A percentile compares a stretch with the other conserved stretches of the same genome.
Conservation (phyloP, 768 basidiomycete species). For the Suillus alpinus region DNA sequence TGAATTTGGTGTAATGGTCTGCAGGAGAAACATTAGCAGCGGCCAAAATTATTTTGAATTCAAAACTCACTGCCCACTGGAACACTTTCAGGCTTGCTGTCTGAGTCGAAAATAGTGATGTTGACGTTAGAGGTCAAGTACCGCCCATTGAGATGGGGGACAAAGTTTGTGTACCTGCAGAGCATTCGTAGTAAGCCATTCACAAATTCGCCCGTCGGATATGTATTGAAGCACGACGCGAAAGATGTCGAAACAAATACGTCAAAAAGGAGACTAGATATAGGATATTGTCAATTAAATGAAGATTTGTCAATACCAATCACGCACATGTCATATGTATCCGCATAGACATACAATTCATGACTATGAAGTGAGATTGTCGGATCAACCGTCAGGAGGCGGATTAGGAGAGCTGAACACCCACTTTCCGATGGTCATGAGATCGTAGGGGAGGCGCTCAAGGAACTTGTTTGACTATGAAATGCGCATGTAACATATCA, state of each 20-base stretch:
- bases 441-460: conserved; percentile 73
- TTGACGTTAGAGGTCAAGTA: conserved; percentile 85
- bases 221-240: too few species aligned
- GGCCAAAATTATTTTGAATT: neutral
- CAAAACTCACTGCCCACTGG: conserved; percentile 43
- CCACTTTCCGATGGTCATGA: conserved; percentile 82
- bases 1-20: conserved; percentile 71
- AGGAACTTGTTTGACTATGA: conserved; percentile 70
- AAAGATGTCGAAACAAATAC: too few species aligned
- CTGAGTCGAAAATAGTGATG: conserved; percentile 59
- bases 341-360: conserved; percentile 73
- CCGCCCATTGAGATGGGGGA: too few species aligned
- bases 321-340: conserved; percentile 62
- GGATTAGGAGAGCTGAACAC: conserved; percentile 4
- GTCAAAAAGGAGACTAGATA: too few species aligned
- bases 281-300: too few species aligned
- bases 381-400: neutral
- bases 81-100: conserved; percentile 34
- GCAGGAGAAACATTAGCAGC: conserved; percentile 25
- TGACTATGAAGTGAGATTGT: conserved; percentile 46
- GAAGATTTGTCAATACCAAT: neutral
- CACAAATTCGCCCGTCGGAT: too few species aligned
- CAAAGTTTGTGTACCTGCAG: too few species aligned
- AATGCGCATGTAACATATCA: neutral
- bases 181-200: too few species aligned